Base-by-base conservation (phyloP, 257 asterid species). In the Nicotiana otophora region DNA sequence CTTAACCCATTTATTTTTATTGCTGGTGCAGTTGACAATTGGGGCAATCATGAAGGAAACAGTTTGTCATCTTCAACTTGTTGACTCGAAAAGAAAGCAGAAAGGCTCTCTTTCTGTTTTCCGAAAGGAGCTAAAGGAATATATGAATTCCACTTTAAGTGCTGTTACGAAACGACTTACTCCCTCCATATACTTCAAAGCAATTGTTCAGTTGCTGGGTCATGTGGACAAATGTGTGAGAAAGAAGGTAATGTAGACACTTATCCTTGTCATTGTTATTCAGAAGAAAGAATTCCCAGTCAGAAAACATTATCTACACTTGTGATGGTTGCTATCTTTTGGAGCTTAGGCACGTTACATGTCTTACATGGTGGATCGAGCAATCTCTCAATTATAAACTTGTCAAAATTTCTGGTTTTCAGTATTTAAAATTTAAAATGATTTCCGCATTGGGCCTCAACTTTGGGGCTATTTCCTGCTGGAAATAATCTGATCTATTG, bases 11-110 rank as follows among this genome's bases (percentile, higher is more conserved):
- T 51, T 80, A 51, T 26, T 51, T 46, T 28, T 75, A 8, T 82
- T 79, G 83, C 75, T 62, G 88, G 61, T 89, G 90, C 95, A 96
- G 99, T 65, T 69, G 70, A 85, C 92, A 86, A 82, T 88, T 86
- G 98, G 98, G 51, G 91, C 86, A 34, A 92, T 96, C 19, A 86
- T 92, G 97, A 97, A 93, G 90, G 93, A 89, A 87, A 89, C 88
- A 81, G 92, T 96, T 58, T 87, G 67, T 85, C 92, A 89, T 85
- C 88, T 89, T 70, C 95, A 87, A 84, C 80, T 87, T 72, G 85
- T 90, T 30, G 96, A 93, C 85, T 84, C 68, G 3, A 91, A 82
- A 75, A 88, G 89, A 88, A 89, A 89, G 85, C 85, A 87, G 75
- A 78, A 51, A 72, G 88, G 77, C 84, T 89, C 90, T 81, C 91